Base-by-base conservation (phyloP, 1,284 basidiomycete species). In the Phylloboletellus chloephorus region DNA sequence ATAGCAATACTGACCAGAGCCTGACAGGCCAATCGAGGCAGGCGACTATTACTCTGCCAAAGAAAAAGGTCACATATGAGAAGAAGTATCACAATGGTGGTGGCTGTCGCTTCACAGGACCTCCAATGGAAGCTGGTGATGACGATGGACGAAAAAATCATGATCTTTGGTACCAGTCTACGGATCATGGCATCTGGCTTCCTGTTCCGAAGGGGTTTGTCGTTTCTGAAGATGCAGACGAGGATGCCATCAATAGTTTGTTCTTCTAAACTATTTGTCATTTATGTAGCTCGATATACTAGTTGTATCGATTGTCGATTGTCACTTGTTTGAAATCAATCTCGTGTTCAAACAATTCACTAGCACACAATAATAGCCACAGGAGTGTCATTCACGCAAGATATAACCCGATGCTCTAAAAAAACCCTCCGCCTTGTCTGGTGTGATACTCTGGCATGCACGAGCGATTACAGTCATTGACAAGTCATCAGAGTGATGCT, bases 401-500 rank as follows among this genome's bases (percentile, higher is more conserved):
- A 42, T 37, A 20, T 42, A 42, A 1, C 37, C 13, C 7, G 43
- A 46, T 20, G 31, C 21, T 3, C 0, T 0, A 3, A 46, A 47
- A 19, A 22, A 47, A 2, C 32, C 28, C 3, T 0, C 6, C 7
- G 47, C 47, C 3, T 50, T 45, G 3, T 47, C n/a, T 0, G 34
- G 36, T 0, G 26, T 50, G 24, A 50, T 46, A 15, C 16, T 43
- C 23, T 50, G 44, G 29, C 48, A 43, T 1, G 44, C 29, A 11
- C 4, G 1, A 17, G 37, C 15, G 5, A 50, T 51, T 3, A n/a
- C 23, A 13, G 22, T 47, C 23, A 50, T 7, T 1, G 28, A 30
- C 3, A 34, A n/a, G 9, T 50, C 37, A 8, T 32, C 2, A 3
- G 16, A n/a, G 6, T 47, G 23, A 12, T 2, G 5, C 9, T 12